phyloP scores from a whole-genome alignment of 106 monocot species.

The Vanilla planifolia region DNA sequence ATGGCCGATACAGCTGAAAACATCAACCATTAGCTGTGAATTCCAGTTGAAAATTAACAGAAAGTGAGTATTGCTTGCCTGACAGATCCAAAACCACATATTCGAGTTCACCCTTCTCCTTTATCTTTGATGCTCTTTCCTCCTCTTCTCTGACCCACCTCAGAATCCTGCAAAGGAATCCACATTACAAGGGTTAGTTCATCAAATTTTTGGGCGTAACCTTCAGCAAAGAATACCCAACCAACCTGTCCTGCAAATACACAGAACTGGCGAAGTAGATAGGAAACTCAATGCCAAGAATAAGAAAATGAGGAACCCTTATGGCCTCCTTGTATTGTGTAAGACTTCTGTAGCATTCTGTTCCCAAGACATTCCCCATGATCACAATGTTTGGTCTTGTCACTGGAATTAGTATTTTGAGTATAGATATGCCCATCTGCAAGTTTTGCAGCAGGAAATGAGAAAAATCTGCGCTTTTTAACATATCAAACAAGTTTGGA shows the following conservation, averaged over 20 bases:
- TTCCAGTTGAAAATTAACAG: neutral
- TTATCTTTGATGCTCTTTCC: conserved; percentile 22
- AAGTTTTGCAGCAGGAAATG: no score
- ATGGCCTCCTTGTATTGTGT: conserved; percentile 41
- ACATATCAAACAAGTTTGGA: neutral
- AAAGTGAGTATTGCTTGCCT: conserved; percentile 16
- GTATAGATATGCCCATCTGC: conserved; percentile 41
- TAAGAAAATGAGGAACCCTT: conserved; percentile 36
- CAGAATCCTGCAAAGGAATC: conserved; percentile 45
- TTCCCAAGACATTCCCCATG: conserved; percentile 39
- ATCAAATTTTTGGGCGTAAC: no score
- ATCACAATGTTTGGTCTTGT: conserved; percentile 45
- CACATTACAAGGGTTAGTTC: no score
- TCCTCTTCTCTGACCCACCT: conserved; percentile 48
- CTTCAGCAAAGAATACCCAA: no score
- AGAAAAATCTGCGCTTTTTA: neutral
- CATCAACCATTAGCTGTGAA: neutral
- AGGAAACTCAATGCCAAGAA: conserved; percentile 46
- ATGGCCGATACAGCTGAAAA: conserved; percentile 37
- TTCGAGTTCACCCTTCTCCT: conserved; percentile 28
- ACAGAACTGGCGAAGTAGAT: conserved; percentile 47
- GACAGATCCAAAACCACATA: conserved; percentile 41
- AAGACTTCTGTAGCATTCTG: conserved; percentile 36
- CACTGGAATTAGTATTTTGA: conserved; percentile 46
- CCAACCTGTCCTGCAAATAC: conserved; percentile 53